A percentile compares a stretch with the other conserved stretches of the same genome.
phyloP scores from a whole-genome alignment of 768 basidiomycete genomes.

The Amanita fuliginea region DNA sequence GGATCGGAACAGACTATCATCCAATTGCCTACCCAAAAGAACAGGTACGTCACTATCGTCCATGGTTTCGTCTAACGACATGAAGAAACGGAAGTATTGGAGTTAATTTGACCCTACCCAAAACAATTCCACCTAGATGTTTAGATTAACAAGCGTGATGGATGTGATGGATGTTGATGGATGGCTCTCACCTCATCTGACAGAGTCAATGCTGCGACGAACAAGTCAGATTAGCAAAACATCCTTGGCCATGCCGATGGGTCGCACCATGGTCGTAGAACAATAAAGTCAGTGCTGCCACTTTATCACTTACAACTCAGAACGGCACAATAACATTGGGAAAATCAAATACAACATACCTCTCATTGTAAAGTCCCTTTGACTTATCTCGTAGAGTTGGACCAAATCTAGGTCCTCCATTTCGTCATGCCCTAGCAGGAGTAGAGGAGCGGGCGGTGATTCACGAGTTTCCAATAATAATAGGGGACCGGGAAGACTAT shows the following conservation, averaged over 20 bases:
- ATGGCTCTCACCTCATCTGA: neutral
- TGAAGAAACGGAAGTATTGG: neutral
- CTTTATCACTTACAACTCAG: neutral
- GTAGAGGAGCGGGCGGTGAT: neutral
- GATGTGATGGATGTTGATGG: too few species aligned
- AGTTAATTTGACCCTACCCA: neutral
- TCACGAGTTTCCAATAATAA: neutral
- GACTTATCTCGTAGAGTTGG: neutral
- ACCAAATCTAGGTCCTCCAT: neutral
- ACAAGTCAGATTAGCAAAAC: too few species aligned
- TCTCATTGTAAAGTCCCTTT: neutral
- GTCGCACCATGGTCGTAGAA: neutral
- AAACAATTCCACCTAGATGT: neutral
- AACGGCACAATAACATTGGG: neutral
- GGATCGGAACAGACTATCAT: neutral
- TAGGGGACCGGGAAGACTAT: neutral
- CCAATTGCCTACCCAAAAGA: neutral
- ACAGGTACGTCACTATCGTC: neutral
- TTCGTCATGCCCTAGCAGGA: neutral
- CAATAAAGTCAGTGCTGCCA: neutral
- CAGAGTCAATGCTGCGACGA: neutral
- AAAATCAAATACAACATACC: neutral
- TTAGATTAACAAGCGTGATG: neutral
- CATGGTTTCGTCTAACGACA: neutral
- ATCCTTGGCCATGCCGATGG: neutral